Base-by-base conservation (phyloP, 179 eudicot genomes). In the Sideroxylon spinosum region DNA sequence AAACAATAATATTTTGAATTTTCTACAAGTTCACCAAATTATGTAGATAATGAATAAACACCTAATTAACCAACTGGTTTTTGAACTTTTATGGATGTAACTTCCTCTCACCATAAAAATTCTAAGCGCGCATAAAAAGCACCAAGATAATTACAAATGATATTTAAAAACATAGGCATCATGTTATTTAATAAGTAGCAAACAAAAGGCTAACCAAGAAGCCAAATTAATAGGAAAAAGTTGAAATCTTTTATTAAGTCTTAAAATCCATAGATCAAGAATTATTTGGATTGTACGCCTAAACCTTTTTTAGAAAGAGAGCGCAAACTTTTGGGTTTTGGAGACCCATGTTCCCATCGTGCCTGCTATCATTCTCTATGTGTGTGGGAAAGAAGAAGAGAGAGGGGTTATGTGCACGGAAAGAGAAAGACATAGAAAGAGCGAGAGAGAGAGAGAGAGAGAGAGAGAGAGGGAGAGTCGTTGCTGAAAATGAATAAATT, bases 1-100 rank as follows among this genome's bases (percentile, higher is more conserved):
- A 65, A 65, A n/a, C 0, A 67, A 32, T 63, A 63, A 25, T 1
- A 67, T 28, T 7, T 20, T 28, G 17, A 66, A 12, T 26, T 29
- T 66, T 22, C 6, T 11, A 37, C 9, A 10, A 67, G 49, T 48
- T 20, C 49, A 53, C 32, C n/a, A 74, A 56, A 46, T 7, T 10
- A 22, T 74, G 37, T 17, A 66, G 7, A 19, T 46, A 37, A 37
- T 37, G 75, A 80, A 19, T 48, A 56, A 7, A 9, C 50, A 94
- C 99, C 97, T 95, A 97, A 86, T 95, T 95, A 74, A 87, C 79
- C 50, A 92, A 59, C 82, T 95, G 98, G 74, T 92, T 92, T 74
- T 90, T 94, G 80, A 95, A 95, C 74, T 92, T 95, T 78, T 92
- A 97, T 22, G 99, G 99, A 80, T 95, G 85, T 76, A 88, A 73